Evolutionary conservation across 495 filamentous ascomycete species (phyloP).

Genomic region (Achaetomiella virescens): DNA sequence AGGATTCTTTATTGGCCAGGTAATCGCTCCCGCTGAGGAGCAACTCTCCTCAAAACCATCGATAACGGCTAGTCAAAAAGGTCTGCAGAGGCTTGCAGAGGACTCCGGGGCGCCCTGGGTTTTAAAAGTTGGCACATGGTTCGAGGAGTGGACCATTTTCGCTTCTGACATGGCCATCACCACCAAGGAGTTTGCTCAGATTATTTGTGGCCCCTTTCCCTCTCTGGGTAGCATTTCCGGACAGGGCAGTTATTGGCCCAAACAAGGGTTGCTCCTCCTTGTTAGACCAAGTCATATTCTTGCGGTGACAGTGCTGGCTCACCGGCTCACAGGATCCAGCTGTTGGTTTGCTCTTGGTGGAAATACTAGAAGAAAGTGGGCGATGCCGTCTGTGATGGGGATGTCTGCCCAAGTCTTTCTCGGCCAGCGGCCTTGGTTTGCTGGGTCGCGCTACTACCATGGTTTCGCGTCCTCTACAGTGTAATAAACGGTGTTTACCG

Average conservation of each 20-base stretch:
- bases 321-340: conserved; percentile 1
- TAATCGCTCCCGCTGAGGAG: conserved; percentile 18
- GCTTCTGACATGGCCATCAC: conserved; percentile 10
- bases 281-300: background rate
- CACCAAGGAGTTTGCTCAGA: background rate
- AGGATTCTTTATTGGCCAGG: conserved; percentile 1
- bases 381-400: background rate
- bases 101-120: background rate
- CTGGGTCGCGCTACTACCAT: too few relatives aligned
- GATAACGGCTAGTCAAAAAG: background rate
- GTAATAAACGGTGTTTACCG: background rate
- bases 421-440: too few relatives aligned
- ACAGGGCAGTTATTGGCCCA: background rate
- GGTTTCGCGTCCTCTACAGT: background rate
- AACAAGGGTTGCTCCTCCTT: background rate
- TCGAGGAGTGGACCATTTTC: conserved; percentile 5
- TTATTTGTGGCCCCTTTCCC: conserved; percentile 4
- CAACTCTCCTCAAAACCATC: conserved; percentile 10
- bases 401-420: too few relatives aligned
- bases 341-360: background rate
- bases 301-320: background rate
- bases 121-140: background rate
- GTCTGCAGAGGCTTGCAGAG: background rate
- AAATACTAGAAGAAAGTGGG: background rate
- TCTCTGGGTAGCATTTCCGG: conserved; percentile 6